These are phyloP conservation scores for Mycocentrospora acerina DNA, from an alignment of 2,329 filamentous ascomycete species.

Conservation along the genomic window DNA sequence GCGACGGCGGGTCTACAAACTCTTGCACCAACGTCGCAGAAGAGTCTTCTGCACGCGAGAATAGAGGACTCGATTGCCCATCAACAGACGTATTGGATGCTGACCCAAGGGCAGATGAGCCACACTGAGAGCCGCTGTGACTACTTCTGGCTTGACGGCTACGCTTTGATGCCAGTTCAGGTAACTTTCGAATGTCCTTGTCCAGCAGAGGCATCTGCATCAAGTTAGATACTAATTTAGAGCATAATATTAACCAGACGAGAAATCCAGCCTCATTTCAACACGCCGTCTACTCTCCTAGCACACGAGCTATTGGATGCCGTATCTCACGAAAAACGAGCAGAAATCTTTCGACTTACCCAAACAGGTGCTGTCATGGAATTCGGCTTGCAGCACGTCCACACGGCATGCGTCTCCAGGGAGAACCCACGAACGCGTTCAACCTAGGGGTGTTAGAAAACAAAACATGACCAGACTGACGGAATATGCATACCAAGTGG, in stretches of 20 bases:
- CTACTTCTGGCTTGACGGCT: slow-evolving; percentile 29
- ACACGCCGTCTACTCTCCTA: no score
- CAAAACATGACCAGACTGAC: slow-evolving; percentile 2
- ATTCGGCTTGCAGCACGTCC: slow-evolving; percentile 48
- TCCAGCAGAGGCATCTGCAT: slow-evolving; percentile 45
- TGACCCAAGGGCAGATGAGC: slow-evolving; percentile 37
- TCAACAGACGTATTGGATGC: slow-evolving; percentile 43
- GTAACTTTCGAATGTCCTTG: slow-evolving; percentile 56
- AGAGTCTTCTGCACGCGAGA: slow-evolving; percentile 33
- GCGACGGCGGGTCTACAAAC: slow-evolving; percentile 41
- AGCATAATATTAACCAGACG: no score
- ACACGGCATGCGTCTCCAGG: slow-evolving; percentile 55
- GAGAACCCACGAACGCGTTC: slow-evolving; percentile 58
- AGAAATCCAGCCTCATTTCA: no score
- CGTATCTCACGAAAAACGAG: no score
- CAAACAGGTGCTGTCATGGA: slow-evolving; percentile 52
- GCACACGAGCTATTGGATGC: no score
- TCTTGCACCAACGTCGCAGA: slow-evolving; percentile 39
- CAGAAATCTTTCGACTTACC: slow-evolving; percentile 29
- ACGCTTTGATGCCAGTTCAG: slow-evolving; percentile 38
- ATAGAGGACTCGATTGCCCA: slow-evolving; percentile 34
- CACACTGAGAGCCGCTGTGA: slow-evolving; percentile 20
- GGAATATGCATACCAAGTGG: slow-evolving; percentile 44
- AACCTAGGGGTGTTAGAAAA: slow-evolving; percentile 35
- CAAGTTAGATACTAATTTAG: slow-evolving; percentile 1